These are phyloP conservation scores for Ogataea dorogensis DNA, from an alignment of 805 yeast genomes.

Conservation along the genomic window DNA sequence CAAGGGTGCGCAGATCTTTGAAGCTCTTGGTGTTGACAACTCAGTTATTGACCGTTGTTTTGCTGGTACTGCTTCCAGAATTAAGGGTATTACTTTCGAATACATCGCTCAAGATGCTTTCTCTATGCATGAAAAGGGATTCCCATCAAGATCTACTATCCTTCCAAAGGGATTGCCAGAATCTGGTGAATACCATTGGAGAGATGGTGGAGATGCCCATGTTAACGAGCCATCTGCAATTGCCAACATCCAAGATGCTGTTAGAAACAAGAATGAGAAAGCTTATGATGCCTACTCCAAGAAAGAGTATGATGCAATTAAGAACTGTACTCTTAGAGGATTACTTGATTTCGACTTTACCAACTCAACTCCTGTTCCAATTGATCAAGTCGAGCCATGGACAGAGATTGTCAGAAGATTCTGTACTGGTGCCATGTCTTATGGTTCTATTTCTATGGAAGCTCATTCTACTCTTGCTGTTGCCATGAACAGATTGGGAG, in stretches of 20 bases:
- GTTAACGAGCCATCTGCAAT: constrained; percentile 93
- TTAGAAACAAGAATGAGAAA: constrained; percentile 88
- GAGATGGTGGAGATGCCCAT: constrained; percentile 97
- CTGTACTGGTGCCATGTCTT: constrained; percentile 99
- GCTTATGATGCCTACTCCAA: constrained; percentile 89
- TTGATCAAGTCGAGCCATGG: constrained; percentile 99
- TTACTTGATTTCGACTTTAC: constrained; percentile 86
- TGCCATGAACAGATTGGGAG: constrained; percentile 97
- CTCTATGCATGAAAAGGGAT: constrained; percentile 89
- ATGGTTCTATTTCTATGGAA: constrained; percentile 98
- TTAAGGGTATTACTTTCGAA: constrained; percentile 92
- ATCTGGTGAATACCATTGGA: constrained; percentile 96
- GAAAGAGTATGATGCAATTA: constrained; percentile 88
- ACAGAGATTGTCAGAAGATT: constrained; percentile 96
- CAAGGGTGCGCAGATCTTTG: constrained; percentile 98
- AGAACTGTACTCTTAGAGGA: constrained; percentile 92
- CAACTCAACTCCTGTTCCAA: constrained; percentile 70
- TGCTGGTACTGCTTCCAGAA: constrained; percentile 96
- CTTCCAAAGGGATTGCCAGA: constrained; percentile 80
- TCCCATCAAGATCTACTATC: constrained; percentile 70
- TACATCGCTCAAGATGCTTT: constrained; percentile 96
- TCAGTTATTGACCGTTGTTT: constrained; percentile 94
- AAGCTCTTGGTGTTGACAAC: constrained; percentile 93
- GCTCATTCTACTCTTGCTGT: constrained; percentile 97
- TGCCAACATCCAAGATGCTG: constrained; percentile 97